These are phyloP conservation scores for Yarrowia sp. DNA, from an alignment of 805 yeast species.

Conservation along the genomic window DNA sequence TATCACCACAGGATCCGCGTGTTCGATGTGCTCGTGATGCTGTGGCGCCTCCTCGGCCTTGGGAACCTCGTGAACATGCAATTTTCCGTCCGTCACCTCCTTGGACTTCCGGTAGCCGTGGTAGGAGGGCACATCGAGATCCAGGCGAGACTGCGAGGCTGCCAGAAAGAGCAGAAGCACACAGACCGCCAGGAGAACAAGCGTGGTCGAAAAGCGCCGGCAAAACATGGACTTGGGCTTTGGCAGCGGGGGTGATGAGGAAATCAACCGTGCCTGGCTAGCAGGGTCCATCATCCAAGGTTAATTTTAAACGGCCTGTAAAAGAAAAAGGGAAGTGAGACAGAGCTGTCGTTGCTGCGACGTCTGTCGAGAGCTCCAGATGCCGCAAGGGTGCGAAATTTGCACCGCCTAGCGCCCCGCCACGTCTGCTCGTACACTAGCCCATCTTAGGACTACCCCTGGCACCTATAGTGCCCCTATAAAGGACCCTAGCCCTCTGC, in stretches of 20 bases:
- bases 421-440: too few relatives aligned
- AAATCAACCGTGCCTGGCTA: neutral
- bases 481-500: too few relatives aligned
- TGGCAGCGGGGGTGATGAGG: neutral
- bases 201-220: neutral
- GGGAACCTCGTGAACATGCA: neutral
- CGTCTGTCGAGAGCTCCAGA: too few relatives aligned
- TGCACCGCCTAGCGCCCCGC: too few relatives aligned
- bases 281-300: neutral
- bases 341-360: too few relatives aligned
- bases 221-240: neutral
- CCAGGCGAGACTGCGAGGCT: neutral
- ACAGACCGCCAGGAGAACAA: neutral
- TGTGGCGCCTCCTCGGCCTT: neutral
- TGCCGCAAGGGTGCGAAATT: too few relatives aligned
- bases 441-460: too few relatives aligned
- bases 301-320: neutral
- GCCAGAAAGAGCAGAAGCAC: slow-evolving; percentile 13
- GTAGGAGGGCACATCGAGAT: slow-evolving; percentile 2
- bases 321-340: neutral
- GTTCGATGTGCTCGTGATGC: neutral
- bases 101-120: neutral
- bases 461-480: too few relatives aligned
- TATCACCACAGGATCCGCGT: neutral
- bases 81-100: neutral